Evolutionary conservation across 768 basidiomycete genomes (phyloP), one percentile per base, ranked within the genome.

Genomic region (Leucogyrophana mollusca): DNA sequence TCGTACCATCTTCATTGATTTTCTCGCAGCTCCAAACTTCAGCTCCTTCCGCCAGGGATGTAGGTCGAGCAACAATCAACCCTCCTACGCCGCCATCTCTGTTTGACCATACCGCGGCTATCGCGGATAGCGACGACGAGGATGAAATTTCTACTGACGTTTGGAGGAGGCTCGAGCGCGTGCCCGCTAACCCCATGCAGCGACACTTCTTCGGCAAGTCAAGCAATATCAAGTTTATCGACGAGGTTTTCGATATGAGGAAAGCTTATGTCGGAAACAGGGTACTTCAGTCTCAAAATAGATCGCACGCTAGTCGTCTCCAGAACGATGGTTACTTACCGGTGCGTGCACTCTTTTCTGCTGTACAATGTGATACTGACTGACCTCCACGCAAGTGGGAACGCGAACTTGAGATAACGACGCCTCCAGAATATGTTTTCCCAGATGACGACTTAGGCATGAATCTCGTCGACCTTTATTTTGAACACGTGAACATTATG

Each of bases 391-490:
- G 20, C 39, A 41, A 64, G 63, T 65, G 65, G 65, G 63, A 65
- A 32, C 50, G 45, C 16, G 62, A 53, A 7, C 50, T 57, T 0
- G 51, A 45, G 40, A 18, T 41, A 33, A 45, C 54, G 9, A 27
- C 37, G 9, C 59, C 59, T 11, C 53, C 67, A 1, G 41, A 53
- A 2, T 78, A 73, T 56, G 49, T 22, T 1, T 83, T 81, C 54
- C 83, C 83, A 0, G 70, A 76, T 3, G 46, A 61, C 0, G 74
- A 78, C 36, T 73, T 93, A 36, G 68, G 78, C 11, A 34, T 49
- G 7, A 35, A 52, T 0, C 72, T 94, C 33, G 64, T 90, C 30
- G 74, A 83, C 27, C 64, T 80, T 20, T 92, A 85, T 56, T 95
- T 94, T 58, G 47, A 51, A 1, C 51, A 76, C 24, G 44, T 73